Evolutionary conservation across 108 stramenopile species (phyloP).

Genomic region (Fistulifera solaris): DNA sequence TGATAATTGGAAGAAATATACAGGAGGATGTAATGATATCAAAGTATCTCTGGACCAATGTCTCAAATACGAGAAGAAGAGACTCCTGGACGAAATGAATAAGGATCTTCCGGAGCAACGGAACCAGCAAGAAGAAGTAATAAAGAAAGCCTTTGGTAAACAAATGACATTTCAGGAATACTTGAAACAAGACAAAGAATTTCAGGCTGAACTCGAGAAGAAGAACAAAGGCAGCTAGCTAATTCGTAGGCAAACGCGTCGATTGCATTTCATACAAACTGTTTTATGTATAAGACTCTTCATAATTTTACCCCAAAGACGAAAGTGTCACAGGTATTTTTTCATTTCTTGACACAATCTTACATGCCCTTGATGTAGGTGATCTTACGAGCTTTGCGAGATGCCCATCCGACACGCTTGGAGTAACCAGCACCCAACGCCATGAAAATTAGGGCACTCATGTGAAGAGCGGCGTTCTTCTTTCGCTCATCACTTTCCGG

Average conservation of each 20-base stretch:
- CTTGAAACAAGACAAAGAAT: slow-evolving; percentile 50
- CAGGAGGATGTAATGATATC: slow-evolving; percentile 81
- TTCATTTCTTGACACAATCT: neutral
- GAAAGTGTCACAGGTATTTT: too few relatives aligned
- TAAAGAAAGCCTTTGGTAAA: slow-evolving; percentile 50
- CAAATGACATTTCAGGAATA: slow-evolving; percentile 72
- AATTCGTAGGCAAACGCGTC: too few relatives aligned
- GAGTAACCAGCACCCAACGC: slow-evolving; percentile 87
- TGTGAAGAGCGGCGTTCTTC: slow-evolving; percentile 86
- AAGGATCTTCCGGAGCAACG: slow-evolving; percentile 41
- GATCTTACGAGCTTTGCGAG: slow-evolving; percentile 95
- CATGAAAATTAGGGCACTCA: slow-evolving; percentile 75
- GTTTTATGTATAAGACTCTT: too few relatives aligned
- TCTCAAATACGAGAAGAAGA: slow-evolving; percentile 74
- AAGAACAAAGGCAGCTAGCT: neutral
- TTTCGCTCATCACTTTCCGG: slow-evolving; percentile 98
- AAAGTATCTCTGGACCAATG: slow-evolving; percentile 71
- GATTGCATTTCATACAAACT: too few relatives aligned
- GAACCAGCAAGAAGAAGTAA: slow-evolving; percentile 45
- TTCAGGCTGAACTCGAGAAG: slow-evolving; percentile 18
- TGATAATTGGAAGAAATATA: slow-evolving; percentile 50
- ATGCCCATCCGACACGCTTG: slow-evolving; percentile 97
- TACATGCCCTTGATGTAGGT: slow-evolving; percentile 77
- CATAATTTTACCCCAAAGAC: too few relatives aligned
- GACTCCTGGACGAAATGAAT: slow-evolving; percentile 54